phyloP scores from a whole-genome alignment of 2,329 filamentous ascomycete genomes.

The Hypoxylon sp. region DNA sequence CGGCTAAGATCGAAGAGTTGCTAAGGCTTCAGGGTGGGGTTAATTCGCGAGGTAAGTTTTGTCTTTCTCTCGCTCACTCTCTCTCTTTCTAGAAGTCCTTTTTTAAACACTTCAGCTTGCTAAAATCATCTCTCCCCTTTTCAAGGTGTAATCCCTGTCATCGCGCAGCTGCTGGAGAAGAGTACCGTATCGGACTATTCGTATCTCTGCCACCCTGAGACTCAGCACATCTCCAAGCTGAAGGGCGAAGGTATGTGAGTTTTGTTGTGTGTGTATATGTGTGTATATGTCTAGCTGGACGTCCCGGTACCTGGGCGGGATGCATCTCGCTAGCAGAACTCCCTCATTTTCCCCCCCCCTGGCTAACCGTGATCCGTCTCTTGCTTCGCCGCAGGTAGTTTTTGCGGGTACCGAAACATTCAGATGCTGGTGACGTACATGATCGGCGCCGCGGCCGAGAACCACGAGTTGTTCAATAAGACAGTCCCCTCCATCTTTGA shows the following conservation, averaged over 20 bases:
- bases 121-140: conserved; percentile 59
- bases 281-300: too few species aligned
- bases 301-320: too few species aligned
- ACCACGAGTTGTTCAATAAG: conserved; percentile 46
- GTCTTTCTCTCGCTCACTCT: too few species aligned
- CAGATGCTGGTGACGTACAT: conserved; percentile 90
- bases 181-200: conserved; percentile 72
- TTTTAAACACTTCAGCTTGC: too few species aligned
- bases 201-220: conserved; percentile 80
- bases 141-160: conserved; percentile 66
- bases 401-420: conserved; percentile 95
- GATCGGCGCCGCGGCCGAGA: conserved; percentile 69
- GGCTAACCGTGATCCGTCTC: too few species aligned
- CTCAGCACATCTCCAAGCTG: conserved; percentile 83
- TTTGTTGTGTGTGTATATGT: too few species aligned
- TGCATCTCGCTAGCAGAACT: too few species aligned
- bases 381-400: too few species aligned
- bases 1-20: conserved; percentile 69
- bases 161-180: conserved; percentile 70
- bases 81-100: too few species aligned
- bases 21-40: conserved; percentile 67
- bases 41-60: conserved; percentile 60
- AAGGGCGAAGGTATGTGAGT: conserved; percentile 71
- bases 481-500: conserved; percentile 77
- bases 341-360: too few species aligned